Base-by-base conservation (phyloP, 2,329 filamentous ascomycete genomes). In the Sporothrix curviconia region DNA sequence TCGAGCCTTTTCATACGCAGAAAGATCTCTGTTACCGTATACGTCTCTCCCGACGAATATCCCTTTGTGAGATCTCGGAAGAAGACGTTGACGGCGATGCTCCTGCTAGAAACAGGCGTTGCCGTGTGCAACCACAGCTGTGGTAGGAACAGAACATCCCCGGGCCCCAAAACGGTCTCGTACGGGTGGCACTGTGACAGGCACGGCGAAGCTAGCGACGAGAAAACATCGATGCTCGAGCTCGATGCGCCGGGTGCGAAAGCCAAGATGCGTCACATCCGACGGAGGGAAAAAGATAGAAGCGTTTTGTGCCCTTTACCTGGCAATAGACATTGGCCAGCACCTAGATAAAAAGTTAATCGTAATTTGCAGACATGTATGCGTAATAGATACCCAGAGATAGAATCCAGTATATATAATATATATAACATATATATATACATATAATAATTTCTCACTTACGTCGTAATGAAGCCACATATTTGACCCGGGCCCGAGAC, bases 401-500 rank as follows among this genome's bases (percentile, higher is more conserved):
- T n/a, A n/a, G n/a, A n/a, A n/a, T n/a, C n/a, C n/a, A n/a, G n/a
- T n/a, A n/a, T n/a, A n/a, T n/a, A n/a, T n/a, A n/a, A n/a, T n/a
- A n/a, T n/a, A n/a, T n/a, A n/a, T n/a, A n/a, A n/a, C n/a, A n/a
- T n/a, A n/a, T n/a, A n/a, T n/a, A n/a, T n/a, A n/a, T n/a, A n/a
- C n/a, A n/a, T n/a, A n/a, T n/a, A n/a, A 39, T 39, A 15, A 39
- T 39, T 14, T 39, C 7, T 34, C 14, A 70, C 77, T 71, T 68
- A 87, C 85, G 71, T 95, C 89, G 73, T 94, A 95, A 70, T 95
- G 90, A 32, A 95, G 76, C 91, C 92, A 96, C 82, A 96, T 89
- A 40, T 85, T 87, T 11, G n/a, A n/a, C 92, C 87, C 1, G 82
- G 82, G 1, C 89, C 89, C 4, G 88, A 92, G 59, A 95, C 84